Conservation (phyloP, 768 basidiomycete genomes). For the Galerina sulciceps region DNA sequence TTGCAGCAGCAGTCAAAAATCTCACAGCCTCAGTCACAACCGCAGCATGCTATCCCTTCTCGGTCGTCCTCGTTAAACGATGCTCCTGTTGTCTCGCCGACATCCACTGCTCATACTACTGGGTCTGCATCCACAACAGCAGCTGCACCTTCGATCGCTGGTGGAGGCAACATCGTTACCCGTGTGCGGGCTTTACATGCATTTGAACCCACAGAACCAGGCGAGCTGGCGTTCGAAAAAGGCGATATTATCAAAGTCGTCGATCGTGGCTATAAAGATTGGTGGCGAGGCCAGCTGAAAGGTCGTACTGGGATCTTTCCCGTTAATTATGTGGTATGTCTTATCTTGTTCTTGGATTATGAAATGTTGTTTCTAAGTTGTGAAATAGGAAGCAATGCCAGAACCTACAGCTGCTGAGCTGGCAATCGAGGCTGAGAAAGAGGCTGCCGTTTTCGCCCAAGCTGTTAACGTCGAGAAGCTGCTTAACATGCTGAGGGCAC, state of each 20-base stretch:
- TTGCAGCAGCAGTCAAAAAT: background rate
- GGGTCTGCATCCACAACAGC: too few relatives aligned
- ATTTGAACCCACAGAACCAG: conserved; percentile 85
- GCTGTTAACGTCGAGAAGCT: conserved; percentile 85
- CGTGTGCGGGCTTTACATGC: conserved; percentile 89
- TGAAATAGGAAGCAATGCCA: conserved; percentile 74
- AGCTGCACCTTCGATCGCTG: conserved; percentile 4
- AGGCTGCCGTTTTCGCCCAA: conserved; percentile 86
- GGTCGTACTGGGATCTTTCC: conserved; percentile 96
- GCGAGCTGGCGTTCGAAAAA: conserved; percentile 89
- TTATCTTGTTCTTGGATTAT: background rate
- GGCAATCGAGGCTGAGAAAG: conserved; percentile 82
- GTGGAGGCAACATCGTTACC: conserved; percentile 57
- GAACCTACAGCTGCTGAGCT: conserved; percentile 81
- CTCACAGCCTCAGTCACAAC: too few relatives aligned
- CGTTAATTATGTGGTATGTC: conserved; percentile 90
- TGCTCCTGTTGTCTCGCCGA: too few relatives aligned
- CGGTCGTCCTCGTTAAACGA: too few relatives aligned
- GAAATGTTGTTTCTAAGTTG: background rate
- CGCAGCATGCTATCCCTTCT: too few relatives aligned
- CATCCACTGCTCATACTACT: too few relatives aligned
- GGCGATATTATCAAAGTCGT: conserved; percentile 96
- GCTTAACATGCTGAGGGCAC: conserved; percentile 68
- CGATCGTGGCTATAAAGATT: conserved; percentile 92
- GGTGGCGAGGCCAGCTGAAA: conserved; percentile 94